Base-by-base conservation (phyloP, 495 filamentous ascomycete genomes). In the Lophiostoma macrostomum region DNA sequence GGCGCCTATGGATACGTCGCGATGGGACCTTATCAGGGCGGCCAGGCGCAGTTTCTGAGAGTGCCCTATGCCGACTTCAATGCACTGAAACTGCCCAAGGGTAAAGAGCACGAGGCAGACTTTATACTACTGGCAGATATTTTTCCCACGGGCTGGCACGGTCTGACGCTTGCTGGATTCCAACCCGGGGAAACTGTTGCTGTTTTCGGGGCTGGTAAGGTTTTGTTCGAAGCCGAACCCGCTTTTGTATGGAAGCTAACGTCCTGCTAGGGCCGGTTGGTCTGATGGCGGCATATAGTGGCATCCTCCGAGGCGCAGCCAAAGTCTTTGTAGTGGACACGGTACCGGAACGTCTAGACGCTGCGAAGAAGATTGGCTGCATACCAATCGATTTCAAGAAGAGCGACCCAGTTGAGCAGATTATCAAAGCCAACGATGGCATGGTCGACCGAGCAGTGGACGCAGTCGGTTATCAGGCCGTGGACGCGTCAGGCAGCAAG, bases 91-190 rank as follows among this genome's bases (percentile, higher is more conserved):
- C 73, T 80, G 1, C 53, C 67, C 1, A 39, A 52, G 12, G 67
- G 65, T 13, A 62, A 20, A 11, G 65, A 69, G 55, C 58, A 69
- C 35, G 68, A 69, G 45, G 64, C 64, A 4, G 67, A 69, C 38
- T 71, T 69, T 37, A 50, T 58, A 2, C 40, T 69, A n/a, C 39
- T 69, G 34, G 60, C 61, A 41, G 79, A 83, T 54, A 80, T 83
- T 46, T 83, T 81, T 61, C 76, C 80, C 1, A 82, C 80, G 1
- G 80, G 77, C 27, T 83, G 80, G 79, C 77, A 80, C 48, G 79
- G 76, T 13, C 58, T 83, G 30, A 70, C 70, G 12, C 73, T 80
- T 31, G 73, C 74, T 8, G 75, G 76, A 14, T 82, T 82, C 67
- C 37, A 70, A 40, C 63, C 77, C 5, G 78, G 80, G 10, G 79